phyloP scores from a whole-genome alignment of 2,329 filamentous ascomycete genomes.

The Trichoderma gracile region DNA sequence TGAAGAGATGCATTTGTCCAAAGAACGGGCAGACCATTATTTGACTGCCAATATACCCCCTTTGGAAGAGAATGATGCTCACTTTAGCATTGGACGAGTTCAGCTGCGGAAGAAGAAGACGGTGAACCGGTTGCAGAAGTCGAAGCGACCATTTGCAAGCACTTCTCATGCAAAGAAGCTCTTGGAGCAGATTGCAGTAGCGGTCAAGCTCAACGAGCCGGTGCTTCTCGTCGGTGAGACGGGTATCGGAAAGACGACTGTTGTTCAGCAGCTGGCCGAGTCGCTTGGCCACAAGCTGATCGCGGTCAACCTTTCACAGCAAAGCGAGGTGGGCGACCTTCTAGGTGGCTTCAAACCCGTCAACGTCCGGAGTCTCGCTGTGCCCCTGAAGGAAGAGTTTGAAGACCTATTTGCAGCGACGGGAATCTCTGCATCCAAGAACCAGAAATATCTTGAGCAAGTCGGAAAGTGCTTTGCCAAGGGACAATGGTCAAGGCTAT shows the following conservation, averaged over 20 bases:
- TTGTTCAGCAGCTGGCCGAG: conserved; percentile 87
- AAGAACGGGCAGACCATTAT: conserved; percentile 77
- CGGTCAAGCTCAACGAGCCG: conserved; percentile 82
- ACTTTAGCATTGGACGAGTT: conserved; percentile 66
- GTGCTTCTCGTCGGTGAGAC: conserved; percentile 96
- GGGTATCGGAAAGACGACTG: conserved; percentile 96
- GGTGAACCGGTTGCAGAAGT: conserved; percentile 52
- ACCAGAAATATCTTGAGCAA: conserved; percentile 80
- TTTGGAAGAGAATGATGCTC: conserved; percentile 61
- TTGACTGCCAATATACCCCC: conserved; percentile 70
- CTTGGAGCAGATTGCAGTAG: conserved; percentile 83
- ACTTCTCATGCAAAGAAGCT: conserved; percentile 82
- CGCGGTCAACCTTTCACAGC: conserved; percentile 94
- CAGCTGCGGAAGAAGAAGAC: conserved; percentile 59
- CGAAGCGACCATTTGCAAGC: conserved; percentile 75
- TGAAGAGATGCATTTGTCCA: conserved; percentile 82
- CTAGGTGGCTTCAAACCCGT: conserved; percentile 96
- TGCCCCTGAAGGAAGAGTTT: conserved; percentile 92
- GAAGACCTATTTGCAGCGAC: conserved; percentile 85
- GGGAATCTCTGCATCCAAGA: conserved; percentile 81
- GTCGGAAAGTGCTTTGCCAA: conserved; percentile 77
- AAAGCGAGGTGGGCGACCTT: conserved; percentile 95
- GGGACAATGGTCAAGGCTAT: conserved; percentile 82
- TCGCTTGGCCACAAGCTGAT: conserved; percentile 82
- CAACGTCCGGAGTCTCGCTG: conserved; percentile 80